Evolutionary conservation across 2,329 filamentous ascomycete genomes (phyloP), one percentile per base, ranked within the genome.

Genomic region (Ascocoryne sarcoides): DNA sequence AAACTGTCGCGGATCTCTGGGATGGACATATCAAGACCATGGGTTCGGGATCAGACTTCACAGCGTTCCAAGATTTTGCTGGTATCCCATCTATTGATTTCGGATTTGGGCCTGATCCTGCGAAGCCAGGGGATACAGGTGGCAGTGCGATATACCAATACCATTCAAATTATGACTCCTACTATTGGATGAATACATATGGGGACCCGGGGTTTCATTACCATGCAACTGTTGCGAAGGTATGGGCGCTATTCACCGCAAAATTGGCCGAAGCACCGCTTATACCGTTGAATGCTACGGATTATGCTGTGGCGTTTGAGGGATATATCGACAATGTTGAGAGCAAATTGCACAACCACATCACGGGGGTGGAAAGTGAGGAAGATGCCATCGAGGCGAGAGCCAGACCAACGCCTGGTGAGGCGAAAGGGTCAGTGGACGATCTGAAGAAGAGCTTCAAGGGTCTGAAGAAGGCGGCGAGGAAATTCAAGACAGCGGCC

Each of bases 141-240:
- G 46, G 43, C 15, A 26, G 7, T 26, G 71, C 79, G 0, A 65
- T 85, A 5, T 85, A 82, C 56, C 81, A 84, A 48, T 93, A 92
- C 55, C 85, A 93, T 59, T 75, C 76, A 46, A 92, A 92, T 62
- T 93, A 89, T 57, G 87, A 93, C 57, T 84, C 75, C 23, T 89
- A 84, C 57, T 68, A 81, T 53, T 93, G 86, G 86, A 92, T 92
- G 84, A 71, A 80, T 10, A 80, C 67, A 3, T 87, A 77, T 50
- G 85, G 85, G 3, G 87, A 94, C 49, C 70, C 71, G 1, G 69
- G 65, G 0, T 77, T 74, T 37, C 65, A 73, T n/a, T 73, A 79
- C 30, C 80, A 83, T 46, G 60, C 69, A 5, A 66, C 78, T 1
- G 66, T 72, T 44, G 67, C 76, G 1, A 75, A 74, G 52, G 58